A percentile compares a stretch with the other conserved stretches of the same genome.
phyloP scores from a whole-genome alignment of 371 early-diverging fungal species.

The Syncephalastrum contaminatum region DNA sequence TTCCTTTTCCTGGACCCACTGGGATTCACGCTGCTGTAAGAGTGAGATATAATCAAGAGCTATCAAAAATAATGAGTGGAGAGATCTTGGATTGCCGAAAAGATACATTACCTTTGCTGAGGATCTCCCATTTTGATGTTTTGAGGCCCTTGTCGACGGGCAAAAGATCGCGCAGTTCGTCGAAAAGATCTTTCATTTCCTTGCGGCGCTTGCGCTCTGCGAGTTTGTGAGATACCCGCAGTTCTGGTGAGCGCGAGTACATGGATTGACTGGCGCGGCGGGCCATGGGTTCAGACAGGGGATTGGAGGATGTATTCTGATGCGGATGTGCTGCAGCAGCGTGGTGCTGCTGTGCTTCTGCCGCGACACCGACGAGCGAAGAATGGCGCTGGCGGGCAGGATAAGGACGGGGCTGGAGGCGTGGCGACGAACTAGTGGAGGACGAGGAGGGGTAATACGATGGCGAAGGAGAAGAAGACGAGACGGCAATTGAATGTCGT shows the following conservation, averaged over 20 bases:
- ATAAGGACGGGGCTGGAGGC: conserved; percentile 6
- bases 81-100: too few species aligned
- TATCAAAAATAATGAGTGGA: not conserved
- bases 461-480: conserved; percentile 10
- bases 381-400: conserved; percentile 9
- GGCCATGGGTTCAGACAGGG: not conserved
- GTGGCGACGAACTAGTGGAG: conserved; percentile 7
- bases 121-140: conserved; percentile 79
- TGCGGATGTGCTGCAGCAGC: conserved; percentile 1
- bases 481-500: conserved; percentile 20
- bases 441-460: conserved; percentile 11
- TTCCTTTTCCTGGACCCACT: conserved; percentile 28
- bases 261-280: conserved; percentile 10
- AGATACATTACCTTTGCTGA: conserved; percentile 59
- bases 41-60: conserved; percentile 30
- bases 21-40: conserved; percentile 25
- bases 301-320: not conserved
- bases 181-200: conserved; percentile 83
- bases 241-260: conserved; percentile 63
- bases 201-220: conserved; percentile 78
- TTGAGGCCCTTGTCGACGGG: conserved; percentile 70
- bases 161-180: conserved; percentile 66
- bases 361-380: not conserved
- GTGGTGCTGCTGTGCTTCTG: conserved; percentile 2
- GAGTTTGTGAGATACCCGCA: conserved; percentile 69